Conservation (phyloP, 2,329 filamentous ascomycete genomes). For the Aspergillus sp. region DNA sequence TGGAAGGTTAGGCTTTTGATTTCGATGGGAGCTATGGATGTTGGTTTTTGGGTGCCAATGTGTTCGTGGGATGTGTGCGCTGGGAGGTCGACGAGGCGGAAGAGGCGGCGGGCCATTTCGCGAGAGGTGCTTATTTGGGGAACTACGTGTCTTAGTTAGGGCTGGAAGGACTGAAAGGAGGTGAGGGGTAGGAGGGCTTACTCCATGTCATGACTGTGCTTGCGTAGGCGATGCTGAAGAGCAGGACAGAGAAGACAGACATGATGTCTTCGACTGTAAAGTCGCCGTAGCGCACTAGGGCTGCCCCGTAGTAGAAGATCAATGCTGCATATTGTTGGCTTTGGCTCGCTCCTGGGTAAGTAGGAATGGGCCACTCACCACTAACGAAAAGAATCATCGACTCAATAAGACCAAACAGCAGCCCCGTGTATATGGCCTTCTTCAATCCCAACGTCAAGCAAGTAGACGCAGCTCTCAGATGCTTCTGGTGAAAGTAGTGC, state of each 20-base stretch:
- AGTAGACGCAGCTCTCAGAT: conserved; percentile 55
- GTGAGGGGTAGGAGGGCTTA: conserved; percentile 28
- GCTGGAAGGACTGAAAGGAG: background rate
- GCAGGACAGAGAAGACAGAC: conserved; percentile 77
- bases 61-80: conserved; percentile 61
- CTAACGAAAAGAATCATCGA: conserved; percentile 72
- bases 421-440: conserved; percentile 69
- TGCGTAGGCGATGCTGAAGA: conserved; percentile 80
- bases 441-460: conserved; percentile 67
- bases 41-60: conserved; percentile 50
- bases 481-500: conserved; percentile 68
- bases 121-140: conserved; percentile 79
- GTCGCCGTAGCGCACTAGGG: conserved; percentile 60
- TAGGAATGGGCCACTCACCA: conserved; percentile 37
- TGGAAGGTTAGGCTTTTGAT: conserved; percentile 70
- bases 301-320: conserved; percentile 80
- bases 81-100: conserved; percentile 70
- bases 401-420: conserved; percentile 79
- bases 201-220: conserved; percentile 69
- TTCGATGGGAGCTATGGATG: conserved; percentile 54
- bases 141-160: conserved; percentile 47
- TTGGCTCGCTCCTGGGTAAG: background rate
- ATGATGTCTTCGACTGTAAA: conserved; percentile 64
- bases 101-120: conserved; percentile 72
- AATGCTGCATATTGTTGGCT: conserved; percentile 55